Evolutionary conservation across 2,329 filamentous ascomycete species (phyloP).

Genomic region (Trichoderma arundinaceum): DNA sequence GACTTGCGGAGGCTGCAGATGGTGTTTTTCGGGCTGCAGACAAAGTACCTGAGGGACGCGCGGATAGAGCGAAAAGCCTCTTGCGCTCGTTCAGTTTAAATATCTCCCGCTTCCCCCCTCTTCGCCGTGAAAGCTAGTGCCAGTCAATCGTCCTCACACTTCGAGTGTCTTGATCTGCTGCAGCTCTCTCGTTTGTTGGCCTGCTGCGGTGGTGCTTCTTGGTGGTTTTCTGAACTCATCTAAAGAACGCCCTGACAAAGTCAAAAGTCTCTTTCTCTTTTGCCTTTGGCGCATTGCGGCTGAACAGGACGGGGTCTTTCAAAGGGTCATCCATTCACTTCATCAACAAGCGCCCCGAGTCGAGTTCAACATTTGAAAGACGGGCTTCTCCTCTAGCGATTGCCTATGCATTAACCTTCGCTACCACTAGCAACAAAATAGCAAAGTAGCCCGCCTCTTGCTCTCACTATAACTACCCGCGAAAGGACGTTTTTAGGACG

Average conservation of each 20-base stretch:
- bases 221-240: background rate
- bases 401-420: background rate
- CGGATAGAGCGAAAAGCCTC: slow-evolving; percentile 2
- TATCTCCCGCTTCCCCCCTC: background rate
- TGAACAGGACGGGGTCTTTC: background rate
- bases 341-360: background rate
- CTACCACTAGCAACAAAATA: background rate
- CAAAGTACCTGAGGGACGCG: background rate
- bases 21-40: slow-evolving; percentile 1
- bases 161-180: background rate
- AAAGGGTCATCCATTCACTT: background rate
- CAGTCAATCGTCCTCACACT: background rate
- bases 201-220: too few relatives aligned
- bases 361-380: background rate
- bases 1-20: background rate
- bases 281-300: background rate
- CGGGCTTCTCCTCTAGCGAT: background rate
- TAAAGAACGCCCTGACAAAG: background rate
- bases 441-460: background rate
- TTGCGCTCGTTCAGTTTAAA: slow-evolving; percentile 8
- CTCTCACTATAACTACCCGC: background rate
- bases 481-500: background rate
- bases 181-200: background rate
- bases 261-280: background rate
- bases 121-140: background rate